These are phyloP conservation scores for Stereum hirsutum DNA, from an alignment of 1,284 basidiomycete genomes.

Conservation along the genomic window DNA sequence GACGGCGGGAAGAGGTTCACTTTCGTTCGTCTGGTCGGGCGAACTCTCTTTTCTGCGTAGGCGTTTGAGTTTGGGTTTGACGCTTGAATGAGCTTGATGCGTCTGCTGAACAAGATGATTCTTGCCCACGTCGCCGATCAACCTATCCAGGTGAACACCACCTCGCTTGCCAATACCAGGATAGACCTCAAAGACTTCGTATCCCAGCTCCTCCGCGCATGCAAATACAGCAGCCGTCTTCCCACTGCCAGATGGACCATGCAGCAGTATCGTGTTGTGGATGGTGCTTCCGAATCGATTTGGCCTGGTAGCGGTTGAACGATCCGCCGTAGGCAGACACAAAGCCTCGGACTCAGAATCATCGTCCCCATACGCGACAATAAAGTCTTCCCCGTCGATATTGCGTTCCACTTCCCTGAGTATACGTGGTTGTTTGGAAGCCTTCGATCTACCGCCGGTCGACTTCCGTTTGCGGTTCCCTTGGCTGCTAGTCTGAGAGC, in stretches of 20 bases:
- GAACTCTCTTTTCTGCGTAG: not conserved
- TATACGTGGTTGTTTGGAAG: constrained; percentile 14
- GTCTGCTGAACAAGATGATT: constrained; percentile 55
- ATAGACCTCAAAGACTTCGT: constrained; percentile 96
- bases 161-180: constrained; percentile 89
- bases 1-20: not conserved
- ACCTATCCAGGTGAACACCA: constrained; percentile 67
- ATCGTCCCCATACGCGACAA: constrained; percentile 20
- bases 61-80: not conserved
- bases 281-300: constrained; percentile 38
- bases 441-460: constrained; percentile 8
- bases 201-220: constrained; percentile 87
- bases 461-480: constrained; percentile 6
- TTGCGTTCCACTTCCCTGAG: constrained; percentile 13
- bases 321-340: not conserved
- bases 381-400: constrained; percentile 7
- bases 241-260: constrained; percentile 79
- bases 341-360: constrained; percentile 9
- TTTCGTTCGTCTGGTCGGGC: not conserved
- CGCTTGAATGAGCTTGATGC: not conserved
- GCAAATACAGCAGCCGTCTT: constrained; percentile 94
- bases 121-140: constrained; percentile 89
- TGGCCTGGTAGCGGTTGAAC: constrained; percentile 1
- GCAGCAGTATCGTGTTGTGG: constrained; percentile 79
- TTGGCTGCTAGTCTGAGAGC: constrained; percentile 5